Base-by-base conservation (phyloP, 2,329 filamentous ascomycete species). In the Curvularia sp. region DNA sequence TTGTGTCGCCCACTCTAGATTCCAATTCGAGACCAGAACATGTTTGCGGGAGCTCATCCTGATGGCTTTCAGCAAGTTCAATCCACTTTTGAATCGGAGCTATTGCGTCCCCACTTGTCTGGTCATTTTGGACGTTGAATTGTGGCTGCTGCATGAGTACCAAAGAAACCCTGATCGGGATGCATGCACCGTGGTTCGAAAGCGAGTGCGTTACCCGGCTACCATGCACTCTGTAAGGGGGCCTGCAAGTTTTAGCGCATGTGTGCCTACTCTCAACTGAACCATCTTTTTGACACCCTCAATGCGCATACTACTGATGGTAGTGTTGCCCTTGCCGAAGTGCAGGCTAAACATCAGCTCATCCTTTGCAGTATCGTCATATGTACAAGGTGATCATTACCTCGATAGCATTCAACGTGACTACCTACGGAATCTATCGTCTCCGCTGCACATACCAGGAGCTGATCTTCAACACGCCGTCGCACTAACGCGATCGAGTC, bases 381-480 rank as follows among this genome's bases (percentile, higher is more conserved):
- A 5, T 13, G 25, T 25, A 51, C 48, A 5, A 21, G 8, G 7
- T 9, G 12, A 77, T 36, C 6, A 28, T 46, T 77, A 86, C 84
- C 68, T 86, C 84, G 46, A 86, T 87, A 1, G 84, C 81, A 9
- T 84, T 84, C 57, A 87, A 65, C 0, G 84, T 87, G 41, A 87
- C 80, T 7, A 87, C 82, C 80, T 7, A 87, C 82, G 0, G 84
- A 81, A 58, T 87, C 82, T 71, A 87, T 77, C 0, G 85, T 87
- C 19, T 78, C 83, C 52, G 86, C 83, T 55, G 84, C 81, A 2
- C 83, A 69, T 0, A 84, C 84, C 2, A 83, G 60, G 0, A 77
- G 75, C 0, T 74, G 61, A 60, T 84, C 75, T 27, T 80, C 72
- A 27, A 87, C 76, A 54, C 83, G 86, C 0, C 76, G 78, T 36